Percentiles rank a stretch among this genome's conserved stretches.
phyloP scores from a whole-genome alignment of 495 filamentous ascomycete species.

The Glonium stellatum region DNA sequence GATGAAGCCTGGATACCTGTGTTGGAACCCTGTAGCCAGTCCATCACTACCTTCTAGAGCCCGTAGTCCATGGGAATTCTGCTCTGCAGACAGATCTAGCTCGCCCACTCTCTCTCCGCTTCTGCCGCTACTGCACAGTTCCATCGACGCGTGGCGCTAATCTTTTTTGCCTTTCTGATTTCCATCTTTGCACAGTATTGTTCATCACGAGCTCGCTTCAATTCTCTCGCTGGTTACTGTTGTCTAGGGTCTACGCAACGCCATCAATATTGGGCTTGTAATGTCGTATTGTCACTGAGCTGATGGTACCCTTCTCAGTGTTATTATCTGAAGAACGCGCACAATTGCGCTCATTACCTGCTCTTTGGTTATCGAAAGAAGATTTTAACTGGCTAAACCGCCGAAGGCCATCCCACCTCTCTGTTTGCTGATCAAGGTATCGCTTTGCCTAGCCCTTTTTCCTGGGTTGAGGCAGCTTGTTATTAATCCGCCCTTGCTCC shows the following conservation, averaged over 20 bases:
- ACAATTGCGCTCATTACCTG: neutral
- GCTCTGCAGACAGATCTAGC: neutral
- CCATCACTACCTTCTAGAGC: neutral
- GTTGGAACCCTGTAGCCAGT: neutral
- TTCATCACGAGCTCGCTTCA: neutral
- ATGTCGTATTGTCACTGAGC: neutral
- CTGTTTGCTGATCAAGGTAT: neutral
- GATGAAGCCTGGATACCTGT: neutral
- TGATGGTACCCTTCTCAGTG: neutral
- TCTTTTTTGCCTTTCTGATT: neutral
- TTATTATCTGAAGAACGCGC: neutral
- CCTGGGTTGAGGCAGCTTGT: slow-evolving; percentile 1
- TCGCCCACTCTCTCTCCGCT: neutral
- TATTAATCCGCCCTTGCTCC: slow-evolving; percentile 24
- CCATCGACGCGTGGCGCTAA: neutral
- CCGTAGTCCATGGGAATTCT: neutral
- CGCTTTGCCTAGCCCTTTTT: neutral
- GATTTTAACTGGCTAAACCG: neutral
- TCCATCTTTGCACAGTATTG: neutral
- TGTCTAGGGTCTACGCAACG: neutral
- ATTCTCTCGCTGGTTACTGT: neutral
- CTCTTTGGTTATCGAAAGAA: neutral
- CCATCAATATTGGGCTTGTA: slow-evolving; percentile 2
- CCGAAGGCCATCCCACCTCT: neutral
- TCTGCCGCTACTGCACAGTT: neutral